Evolutionary conservation across 164 flowering plant genomes (phyloP).

Genomic region (Stephania yunnanensis): DNA sequence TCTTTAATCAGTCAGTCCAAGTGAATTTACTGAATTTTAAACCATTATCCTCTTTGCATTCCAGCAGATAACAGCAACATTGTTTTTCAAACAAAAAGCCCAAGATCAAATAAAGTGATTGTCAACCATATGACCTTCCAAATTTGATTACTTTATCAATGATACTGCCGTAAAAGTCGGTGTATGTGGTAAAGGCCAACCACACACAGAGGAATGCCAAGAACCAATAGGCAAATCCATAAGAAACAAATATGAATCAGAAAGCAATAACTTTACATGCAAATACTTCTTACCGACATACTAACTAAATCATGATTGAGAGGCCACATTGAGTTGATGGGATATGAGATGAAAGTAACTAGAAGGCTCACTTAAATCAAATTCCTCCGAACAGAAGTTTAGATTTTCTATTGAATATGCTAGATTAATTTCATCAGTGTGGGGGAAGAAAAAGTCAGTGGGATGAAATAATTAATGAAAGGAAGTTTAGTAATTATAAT

Average conservation of each 20-base stretch:
- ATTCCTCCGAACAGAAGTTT: background rate
- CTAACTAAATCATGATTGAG: background rate
- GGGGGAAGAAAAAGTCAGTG: background rate
- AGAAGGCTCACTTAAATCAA: background rate
- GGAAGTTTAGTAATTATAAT: background rate
- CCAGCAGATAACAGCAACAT: background rate
- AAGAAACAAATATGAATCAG: background rate
- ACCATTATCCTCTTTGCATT: background rate
- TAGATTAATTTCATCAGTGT: background rate
- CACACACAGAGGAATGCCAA: background rate
- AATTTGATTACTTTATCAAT: background rate
- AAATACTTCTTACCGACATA: background rate
- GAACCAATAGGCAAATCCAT: background rate
- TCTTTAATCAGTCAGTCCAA: background rate
- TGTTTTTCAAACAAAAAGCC: background rate
- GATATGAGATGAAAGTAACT: background rate
- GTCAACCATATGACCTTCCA: background rate
- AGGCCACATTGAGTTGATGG: background rate
- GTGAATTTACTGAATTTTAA: background rate
- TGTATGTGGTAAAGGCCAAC: background rate
- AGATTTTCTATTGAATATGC: background rate
- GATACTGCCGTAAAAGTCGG: background rate
- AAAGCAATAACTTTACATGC: background rate
- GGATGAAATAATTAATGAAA: background rate
- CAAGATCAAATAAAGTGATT: background rate